phyloP scores from a whole-genome alignment of 306 rosid genomes.

The Rosa persica region DNA sequence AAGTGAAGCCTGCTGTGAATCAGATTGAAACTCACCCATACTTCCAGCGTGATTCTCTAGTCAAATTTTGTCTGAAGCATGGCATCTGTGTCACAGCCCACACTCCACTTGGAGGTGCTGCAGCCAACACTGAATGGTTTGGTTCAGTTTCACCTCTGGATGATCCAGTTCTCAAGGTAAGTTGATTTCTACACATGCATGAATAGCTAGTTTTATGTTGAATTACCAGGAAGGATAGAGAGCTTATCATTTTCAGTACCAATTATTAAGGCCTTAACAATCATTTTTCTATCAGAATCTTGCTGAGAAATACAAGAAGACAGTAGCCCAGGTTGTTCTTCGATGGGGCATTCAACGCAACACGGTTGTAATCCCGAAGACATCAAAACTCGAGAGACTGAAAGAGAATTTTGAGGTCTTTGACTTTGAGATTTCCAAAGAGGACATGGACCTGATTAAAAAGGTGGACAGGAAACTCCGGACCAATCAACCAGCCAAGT shows the following conservation, averaged over 20 bases:
- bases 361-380: slow-evolving; percentile 74
- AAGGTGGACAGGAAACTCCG: slow-evolving; percentile 55
- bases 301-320: slow-evolving; percentile 68
- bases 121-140: slow-evolving; percentile 75
- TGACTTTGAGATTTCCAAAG: slow-evolving; percentile 64
- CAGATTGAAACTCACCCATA: slow-evolving; percentile 96
- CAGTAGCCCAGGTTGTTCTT: slow-evolving; percentile 68
- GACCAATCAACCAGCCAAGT: slow-evolving; percentile 75
- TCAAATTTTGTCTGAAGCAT: slow-evolving; percentile 85
- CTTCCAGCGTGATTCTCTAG: slow-evolving; percentile 84
- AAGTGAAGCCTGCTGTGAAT: slow-evolving; percentile 92
- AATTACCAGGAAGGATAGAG: neutral
- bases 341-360: slow-evolving; percentile 82
- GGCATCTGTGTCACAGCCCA: slow-evolving; percentile 86
- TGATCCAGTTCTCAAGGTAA: slow-evolving; percentile 73
- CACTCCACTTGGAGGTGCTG: slow-evolving; percentile 91
- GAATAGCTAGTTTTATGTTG: neutral
- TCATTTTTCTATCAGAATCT: slow-evolving; percentile 46
- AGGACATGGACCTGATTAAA: slow-evolving; percentile 64
- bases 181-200: slow-evolving; percentile 16
- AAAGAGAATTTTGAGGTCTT: slow-evolving; percentile 67
- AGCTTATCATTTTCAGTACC: neutral
- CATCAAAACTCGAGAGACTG: slow-evolving; percentile 77
- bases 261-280: neutral
- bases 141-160: slow-evolving; percentile 78